phyloP scores from a whole-genome alignment of 2,329 filamentous ascomycete genomes.

The Diaporthe helianthi region DNA sequence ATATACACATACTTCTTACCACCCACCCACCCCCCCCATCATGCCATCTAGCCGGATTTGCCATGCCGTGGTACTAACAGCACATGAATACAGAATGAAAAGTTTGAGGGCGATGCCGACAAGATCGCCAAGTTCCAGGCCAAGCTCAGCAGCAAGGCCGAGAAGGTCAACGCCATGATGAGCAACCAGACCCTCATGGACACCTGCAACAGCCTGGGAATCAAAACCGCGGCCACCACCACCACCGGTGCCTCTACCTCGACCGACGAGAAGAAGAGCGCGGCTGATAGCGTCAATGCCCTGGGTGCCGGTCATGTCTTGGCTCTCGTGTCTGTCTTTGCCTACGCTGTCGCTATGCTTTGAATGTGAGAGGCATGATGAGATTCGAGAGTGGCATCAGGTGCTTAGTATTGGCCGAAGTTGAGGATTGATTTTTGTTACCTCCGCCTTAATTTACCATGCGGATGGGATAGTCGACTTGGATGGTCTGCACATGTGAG shows the following conservation, averaged over 20 bases:
- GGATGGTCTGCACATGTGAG: background rate
- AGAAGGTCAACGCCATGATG: constrained; percentile 42
- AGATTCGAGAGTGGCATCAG: background rate
- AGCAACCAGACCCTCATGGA: constrained; percentile 45
- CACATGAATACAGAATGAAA: constrained; percentile 34
- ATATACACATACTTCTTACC: too few relatives aligned
- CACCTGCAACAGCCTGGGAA: constrained; percentile 34
- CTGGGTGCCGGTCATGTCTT: constrained; percentile 27
- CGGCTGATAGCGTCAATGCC: constrained; percentile 10
- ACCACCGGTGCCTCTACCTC: background rate
- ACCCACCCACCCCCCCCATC: too few relatives aligned
- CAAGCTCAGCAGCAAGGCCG: constrained; percentile 40
- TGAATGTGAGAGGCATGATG: background rate
- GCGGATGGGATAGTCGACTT: background rate
- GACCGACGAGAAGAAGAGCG: constrained; percentile 13
- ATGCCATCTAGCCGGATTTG: too few relatives aligned
- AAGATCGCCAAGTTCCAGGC: constrained; percentile 45
- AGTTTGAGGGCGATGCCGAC: constrained; percentile 46
- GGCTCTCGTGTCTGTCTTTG: constrained; percentile 22
- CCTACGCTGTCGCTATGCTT: constrained; percentile 29
- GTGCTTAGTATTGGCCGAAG: background rate
- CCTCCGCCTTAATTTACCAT: accelerated
- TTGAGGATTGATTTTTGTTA: too few relatives aligned
- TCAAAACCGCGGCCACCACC: constrained; percentile 17
- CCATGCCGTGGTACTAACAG: background rate